These are phyloP conservation scores for Musa itinerans DNA, from an alignment of 176 grass and related monocot species.

Conservation along the genomic window DNA sequence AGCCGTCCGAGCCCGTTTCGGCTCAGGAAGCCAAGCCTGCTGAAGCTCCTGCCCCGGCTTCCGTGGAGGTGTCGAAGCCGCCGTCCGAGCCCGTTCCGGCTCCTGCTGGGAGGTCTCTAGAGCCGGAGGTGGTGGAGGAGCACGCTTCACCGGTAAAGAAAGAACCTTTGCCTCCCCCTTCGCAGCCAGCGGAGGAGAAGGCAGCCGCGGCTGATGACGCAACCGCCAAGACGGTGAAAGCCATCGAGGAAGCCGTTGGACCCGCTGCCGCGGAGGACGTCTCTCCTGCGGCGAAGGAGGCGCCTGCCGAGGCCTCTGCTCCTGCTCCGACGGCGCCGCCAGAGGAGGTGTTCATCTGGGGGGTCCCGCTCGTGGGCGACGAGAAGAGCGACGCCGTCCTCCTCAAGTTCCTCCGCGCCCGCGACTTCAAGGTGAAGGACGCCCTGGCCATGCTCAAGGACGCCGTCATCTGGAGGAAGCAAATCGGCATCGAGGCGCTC, in stretches of 20 bases:
- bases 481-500: conserved; percentile 70
- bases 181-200: neutral
- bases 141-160: conserved; percentile 7
- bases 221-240: conserved; percentile 41
- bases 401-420: conserved; percentile 90
- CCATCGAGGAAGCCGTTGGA: conserved; percentile 53
- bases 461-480: conserved; percentile 84
- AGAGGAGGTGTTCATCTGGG: conserved; percentile 69
- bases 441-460: conserved; percentile 75
- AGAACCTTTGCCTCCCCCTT: conserved; percentile 19
- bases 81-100: conserved; percentile 19
- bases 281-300: conserved; percentile 14
- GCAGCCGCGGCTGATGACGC: conserved; percentile 39
- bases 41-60: conserved; percentile 1
- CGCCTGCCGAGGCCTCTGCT: neutral
- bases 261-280: conserved; percentile 14
- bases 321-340: neutral
- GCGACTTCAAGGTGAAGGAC: conserved; percentile 95
- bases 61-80: conserved; percentile 11
- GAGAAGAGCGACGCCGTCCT: conserved; percentile 75
- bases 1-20: conserved; percentile 17
- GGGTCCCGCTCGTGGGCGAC: conserved; percentile 73
- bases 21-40: conserved; percentile 3
- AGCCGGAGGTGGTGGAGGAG: conserved; percentile 14
- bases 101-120: too few species aligned